Conservation (phyloP, 2,329 filamentous ascomycete species). For the Parastagonospora avenae region DNA sequence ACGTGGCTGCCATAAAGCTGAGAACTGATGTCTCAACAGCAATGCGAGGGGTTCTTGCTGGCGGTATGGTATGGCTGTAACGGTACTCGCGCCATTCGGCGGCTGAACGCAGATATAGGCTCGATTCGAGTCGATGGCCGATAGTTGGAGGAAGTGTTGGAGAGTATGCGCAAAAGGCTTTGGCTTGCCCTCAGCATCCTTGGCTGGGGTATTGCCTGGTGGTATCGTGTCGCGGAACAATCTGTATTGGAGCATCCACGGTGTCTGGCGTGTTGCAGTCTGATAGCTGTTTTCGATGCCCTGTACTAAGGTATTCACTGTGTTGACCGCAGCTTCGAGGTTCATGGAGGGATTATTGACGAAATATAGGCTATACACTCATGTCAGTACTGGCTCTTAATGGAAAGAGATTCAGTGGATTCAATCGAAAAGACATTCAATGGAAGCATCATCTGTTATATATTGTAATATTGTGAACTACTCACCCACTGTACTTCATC, state of each 20-base stretch:
- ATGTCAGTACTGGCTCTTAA: neutral
- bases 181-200: constrained; percentile 18
- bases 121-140: constrained; percentile 22
- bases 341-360: constrained; percentile 32
- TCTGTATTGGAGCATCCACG: constrained; percentile 41
- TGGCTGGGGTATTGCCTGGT: constrained; percentile 11
- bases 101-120: constrained; percentile 35
- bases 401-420: neutral
- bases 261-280: constrained; percentile 21
- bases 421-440: neutral
- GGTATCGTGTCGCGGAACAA: constrained; percentile 40
- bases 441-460: neutral
- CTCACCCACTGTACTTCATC: constrained; percentile 30
- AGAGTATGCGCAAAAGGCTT: constrained; percentile 26
- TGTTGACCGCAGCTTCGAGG: constrained; percentile 28
- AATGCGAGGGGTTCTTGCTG: constrained; percentile 28
- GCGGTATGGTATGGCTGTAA: constrained; percentile 29
- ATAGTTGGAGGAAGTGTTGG: constrained; percentile 37
- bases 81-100: constrained; percentile 7
- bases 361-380: constrained; percentile 35
- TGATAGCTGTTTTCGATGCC: constrained; percentile 34
- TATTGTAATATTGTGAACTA: neutral
- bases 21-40: constrained; percentile 25
- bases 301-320: constrained; percentile 27
- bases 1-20: constrained; percentile 35